A percentile compares a stretch with the other conserved stretches of the same genome.
Evolutionary conservation across 768 basidiomycete genomes (phyloP).

Genomic region (Trichaptum fuscoviolaceum): DNA sequence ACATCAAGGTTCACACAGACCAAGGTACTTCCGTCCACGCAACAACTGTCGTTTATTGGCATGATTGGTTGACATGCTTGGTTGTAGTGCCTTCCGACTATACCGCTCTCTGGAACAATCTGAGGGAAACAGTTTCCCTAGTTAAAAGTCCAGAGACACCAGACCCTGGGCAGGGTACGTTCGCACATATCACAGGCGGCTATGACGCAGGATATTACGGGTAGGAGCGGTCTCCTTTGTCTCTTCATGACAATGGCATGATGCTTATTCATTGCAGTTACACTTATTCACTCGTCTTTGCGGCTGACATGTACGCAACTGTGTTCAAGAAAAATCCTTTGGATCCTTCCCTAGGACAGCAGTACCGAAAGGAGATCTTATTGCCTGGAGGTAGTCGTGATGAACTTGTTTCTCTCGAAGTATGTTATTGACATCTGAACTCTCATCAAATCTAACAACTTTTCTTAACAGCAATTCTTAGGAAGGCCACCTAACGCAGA

Average conservation of each 20-base stretch:
- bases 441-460: not conserved
- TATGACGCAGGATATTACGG: conserved; percentile 72
- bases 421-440: conserved; percentile 20
- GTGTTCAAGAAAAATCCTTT: conserved; percentile 81
- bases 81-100: conserved; percentile 56
- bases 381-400: conserved; percentile 72
- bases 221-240: conserved; percentile 26
- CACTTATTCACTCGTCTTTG: conserved; percentile 67
- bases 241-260: not conserved
- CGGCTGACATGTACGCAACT: conserved; percentile 58
- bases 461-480: conserved; percentile 57
- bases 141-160: conserved; percentile 52
- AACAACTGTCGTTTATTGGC: not conserved
- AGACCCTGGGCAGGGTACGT: conserved; percentile 66
- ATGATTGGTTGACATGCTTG: not conserved
- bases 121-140: conserved; percentile 65
- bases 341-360: conserved; percentile 56
- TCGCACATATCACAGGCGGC: conserved; percentile 73
- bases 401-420: conserved; percentile 75
- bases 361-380: conserved; percentile 74
- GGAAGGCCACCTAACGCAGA: conserved; percentile 69
- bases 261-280: conserved; percentile 26
- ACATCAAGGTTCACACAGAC: conserved; percentile 69
- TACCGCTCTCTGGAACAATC: conserved; percentile 72
- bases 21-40: conserved; percentile 37